These are phyloP conservation scores for Fusarium sp. DNA, from an alignment of 2,329 filamentous ascomycete species.

Conservation along the genomic window DNA sequence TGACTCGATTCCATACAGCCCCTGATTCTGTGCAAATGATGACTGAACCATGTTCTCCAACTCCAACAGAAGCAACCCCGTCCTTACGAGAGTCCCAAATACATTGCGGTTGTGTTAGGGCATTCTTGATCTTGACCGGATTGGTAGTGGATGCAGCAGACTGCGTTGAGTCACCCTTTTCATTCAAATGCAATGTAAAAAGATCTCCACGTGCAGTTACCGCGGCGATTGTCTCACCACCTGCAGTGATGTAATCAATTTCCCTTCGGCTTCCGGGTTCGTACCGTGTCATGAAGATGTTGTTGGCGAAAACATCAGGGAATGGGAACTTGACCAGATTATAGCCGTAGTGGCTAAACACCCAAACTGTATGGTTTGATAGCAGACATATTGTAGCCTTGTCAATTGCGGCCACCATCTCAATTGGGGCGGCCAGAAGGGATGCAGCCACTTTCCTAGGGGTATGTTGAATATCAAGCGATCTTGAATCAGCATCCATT, in stretches of 20 bases:
- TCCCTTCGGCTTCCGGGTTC: slow-evolving; percentile 74
- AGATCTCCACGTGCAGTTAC: slow-evolving; percentile 87
- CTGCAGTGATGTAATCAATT: slow-evolving; percentile 82
- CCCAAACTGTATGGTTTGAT: slow-evolving; percentile 88
- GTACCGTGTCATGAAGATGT: slow-evolving; percentile 72
- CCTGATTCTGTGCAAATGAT: slow-evolving; percentile 94
- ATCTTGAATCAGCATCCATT: slow-evolving; percentile 94
- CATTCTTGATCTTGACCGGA: slow-evolving; percentile 87
- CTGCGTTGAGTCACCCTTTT: slow-evolving; percentile 72
- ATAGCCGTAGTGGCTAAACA: slow-evolving; percentile 96
- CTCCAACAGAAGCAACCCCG: slow-evolving; percentile 85
- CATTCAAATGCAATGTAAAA: slow-evolving; percentile 84
- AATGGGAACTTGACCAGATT: slow-evolving; percentile 88
- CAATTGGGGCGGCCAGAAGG: slow-evolving; percentile 74
- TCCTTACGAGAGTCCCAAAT: slow-evolving; percentile 93
- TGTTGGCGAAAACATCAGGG: slow-evolving; percentile 76
- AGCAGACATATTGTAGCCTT: slow-evolving; percentile 88
- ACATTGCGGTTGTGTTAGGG: slow-evolving; percentile 81
- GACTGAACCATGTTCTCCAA: slow-evolving; percentile 93
- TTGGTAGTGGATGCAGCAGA: slow-evolving; percentile 85
- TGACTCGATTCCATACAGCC: slow-evolving; percentile 91
- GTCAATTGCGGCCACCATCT: slow-evolving; percentile 88
- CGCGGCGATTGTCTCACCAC: slow-evolving; percentile 92
- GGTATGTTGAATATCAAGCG: slow-evolving; percentile 82
- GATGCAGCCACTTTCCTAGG: slow-evolving; percentile 92